A percentile compares a stretch with the other conserved stretches of the same genome.
Evolutionary conservation across 176 grass and related monocot species (phyloP).

Genomic region (Luzula sylvatica): DNA sequence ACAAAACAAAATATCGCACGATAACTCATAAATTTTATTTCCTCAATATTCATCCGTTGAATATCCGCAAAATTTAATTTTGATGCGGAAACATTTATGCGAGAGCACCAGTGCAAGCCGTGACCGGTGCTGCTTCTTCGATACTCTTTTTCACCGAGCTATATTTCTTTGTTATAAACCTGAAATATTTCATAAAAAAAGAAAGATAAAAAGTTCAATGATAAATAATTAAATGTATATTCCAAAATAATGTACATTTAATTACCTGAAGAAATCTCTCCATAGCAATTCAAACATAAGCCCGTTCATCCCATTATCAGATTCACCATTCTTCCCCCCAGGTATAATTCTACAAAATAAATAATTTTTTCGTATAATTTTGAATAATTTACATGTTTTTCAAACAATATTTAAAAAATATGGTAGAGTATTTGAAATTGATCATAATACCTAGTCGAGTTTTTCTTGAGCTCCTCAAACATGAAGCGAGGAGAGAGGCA

Average conservation of each 20-base stretch:
- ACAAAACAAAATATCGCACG: background rate
- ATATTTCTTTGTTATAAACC: constrained; percentile 89
- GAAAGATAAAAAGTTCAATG: background rate
- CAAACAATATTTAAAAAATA: constrained; percentile 4
- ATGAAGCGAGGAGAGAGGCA: constrained; percentile 95
- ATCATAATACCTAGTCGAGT: constrained; percentile 49
- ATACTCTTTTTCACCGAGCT: constrained; percentile 53
- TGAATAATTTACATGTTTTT: background rate
- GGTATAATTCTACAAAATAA: constrained; percentile 41
- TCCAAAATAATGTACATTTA: background rate
- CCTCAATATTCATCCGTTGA: no score
- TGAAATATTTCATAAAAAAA: constrained; percentile 24
- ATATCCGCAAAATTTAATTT: background rate
- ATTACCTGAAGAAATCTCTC: constrained; percentile 99
- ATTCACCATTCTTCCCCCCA: constrained; percentile 19
- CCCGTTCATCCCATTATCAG: constrained; percentile 84
- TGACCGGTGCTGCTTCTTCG: constrained; percentile 43
- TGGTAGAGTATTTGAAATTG: background rate
- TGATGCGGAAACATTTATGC: constrained; percentile 19
- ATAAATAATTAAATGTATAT: background rate
- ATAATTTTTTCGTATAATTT: no score
- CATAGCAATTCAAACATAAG: constrained; percentile 90
- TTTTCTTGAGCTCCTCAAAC: constrained; percentile 94
- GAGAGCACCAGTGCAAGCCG: constrained; percentile 60
- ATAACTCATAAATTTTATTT: background rate